Conservation (phyloP, 306 rosid genomes). For the Vigna radiata region DNA sequence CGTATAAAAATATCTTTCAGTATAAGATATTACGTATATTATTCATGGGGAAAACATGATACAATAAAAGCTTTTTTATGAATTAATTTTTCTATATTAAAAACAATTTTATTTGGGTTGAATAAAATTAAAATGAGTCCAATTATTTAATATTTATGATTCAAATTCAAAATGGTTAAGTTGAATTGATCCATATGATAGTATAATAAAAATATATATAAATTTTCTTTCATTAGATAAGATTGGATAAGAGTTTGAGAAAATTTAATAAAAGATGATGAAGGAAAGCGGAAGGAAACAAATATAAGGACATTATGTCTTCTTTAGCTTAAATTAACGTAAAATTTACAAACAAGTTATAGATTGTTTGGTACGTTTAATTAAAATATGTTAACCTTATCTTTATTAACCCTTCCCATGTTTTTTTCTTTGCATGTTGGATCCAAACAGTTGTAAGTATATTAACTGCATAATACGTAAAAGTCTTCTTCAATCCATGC, state of each 20-base stretch:
- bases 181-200: too few relatives aligned
- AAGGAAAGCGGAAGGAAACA: constrained; percentile 35
- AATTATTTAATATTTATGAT: not conserved
- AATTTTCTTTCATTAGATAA: constrained; percentile 1
- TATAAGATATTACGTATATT: not conserved
- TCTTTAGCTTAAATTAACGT: not conserved
- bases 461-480: not conserved
- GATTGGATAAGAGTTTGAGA: not conserved
- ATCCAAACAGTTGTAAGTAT: constrained; percentile 31
- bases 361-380: not conserved
- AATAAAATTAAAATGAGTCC: not conserved
- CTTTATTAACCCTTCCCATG: not conserved
- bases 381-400: not conserved
- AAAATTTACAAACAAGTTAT: not conserved
- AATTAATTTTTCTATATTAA: too few relatives aligned
- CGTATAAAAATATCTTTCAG: not conserved
- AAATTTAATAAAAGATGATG: not conserved
- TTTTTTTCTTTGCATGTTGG: not conserved
- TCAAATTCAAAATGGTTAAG: too few relatives aligned
- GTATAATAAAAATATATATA: not conserved
- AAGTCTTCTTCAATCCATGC: constrained; percentile 21
- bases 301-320: constrained; percentile 23
- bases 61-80: not conserved
- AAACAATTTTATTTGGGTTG: too few relatives aligned
- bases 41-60: not conserved